phyloP scores from a whole-genome alignment of 2,329 filamentous ascomycete genomes.

The Graphilbum fragrans region DNA sequence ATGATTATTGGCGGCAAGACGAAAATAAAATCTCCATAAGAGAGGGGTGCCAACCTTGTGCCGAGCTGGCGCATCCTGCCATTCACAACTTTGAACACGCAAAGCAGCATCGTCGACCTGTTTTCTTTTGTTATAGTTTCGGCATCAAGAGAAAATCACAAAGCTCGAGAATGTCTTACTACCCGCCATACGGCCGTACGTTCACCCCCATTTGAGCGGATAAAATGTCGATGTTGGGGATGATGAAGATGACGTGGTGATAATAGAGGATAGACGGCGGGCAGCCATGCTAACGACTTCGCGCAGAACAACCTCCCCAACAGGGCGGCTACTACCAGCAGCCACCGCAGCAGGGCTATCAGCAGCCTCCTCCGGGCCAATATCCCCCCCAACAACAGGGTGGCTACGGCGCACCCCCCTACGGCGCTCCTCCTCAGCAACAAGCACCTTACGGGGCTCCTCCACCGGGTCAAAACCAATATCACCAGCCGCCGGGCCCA shows the following conservation, averaged over 20 bases:
- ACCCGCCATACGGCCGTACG: conserved; percentile 24
- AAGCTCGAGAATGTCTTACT: conserved; percentile 25
- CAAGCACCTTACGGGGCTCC: conserved; percentile 17
- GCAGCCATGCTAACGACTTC: not conserved
- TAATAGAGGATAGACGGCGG: too few species aligned
- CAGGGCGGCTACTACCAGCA: conserved; percentile 9
- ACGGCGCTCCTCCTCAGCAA: conserved; percentile 12
- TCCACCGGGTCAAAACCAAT: conserved; percentile 13
- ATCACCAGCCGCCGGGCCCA: conserved; percentile 22
- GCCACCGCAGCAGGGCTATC: not conserved
- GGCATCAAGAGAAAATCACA: too few species aligned
- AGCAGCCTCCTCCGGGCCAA: conserved; percentile 5
- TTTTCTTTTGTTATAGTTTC: too few species aligned
- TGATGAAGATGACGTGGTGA: not conserved
- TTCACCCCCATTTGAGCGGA: conserved; percentile 3
- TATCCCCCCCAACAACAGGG: conserved; percentile 16
- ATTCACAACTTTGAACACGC: too few species aligned
- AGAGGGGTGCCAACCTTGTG: too few species aligned
- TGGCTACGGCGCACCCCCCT: conserved; percentile 16
- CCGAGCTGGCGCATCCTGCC: too few species aligned
- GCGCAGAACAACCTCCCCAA: conserved; percentile 8
- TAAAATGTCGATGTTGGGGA: not conserved
- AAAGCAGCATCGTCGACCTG: too few species aligned
- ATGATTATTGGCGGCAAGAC: too few species aligned
- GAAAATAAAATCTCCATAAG: too few species aligned